These are phyloP conservation scores for Fusarium lyarnte DNA, from an alignment of 2,329 filamentous ascomycete genomes.

Conservation along the genomic window DNA sequence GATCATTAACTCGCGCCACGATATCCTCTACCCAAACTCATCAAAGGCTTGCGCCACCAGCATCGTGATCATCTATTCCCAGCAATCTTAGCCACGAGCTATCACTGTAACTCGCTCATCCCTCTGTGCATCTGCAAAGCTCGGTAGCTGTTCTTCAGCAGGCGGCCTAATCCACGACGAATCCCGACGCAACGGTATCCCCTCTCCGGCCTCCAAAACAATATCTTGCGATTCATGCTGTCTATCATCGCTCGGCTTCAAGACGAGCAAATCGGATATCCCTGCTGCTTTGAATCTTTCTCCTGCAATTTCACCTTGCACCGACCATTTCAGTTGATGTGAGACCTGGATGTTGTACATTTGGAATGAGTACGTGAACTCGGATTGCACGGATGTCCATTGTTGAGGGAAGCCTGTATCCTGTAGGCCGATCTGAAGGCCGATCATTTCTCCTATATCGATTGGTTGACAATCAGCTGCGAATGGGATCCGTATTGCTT, in stretches of 20 bases:
- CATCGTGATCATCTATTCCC: fast-evolving
- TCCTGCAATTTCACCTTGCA: not conserved
- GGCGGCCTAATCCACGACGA: conserved; percentile 13
- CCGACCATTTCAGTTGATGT: conserved; percentile 35
- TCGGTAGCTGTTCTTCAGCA: not conserved
- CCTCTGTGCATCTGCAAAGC: not conserved
- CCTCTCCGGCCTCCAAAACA: not conserved
- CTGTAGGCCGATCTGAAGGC: not conserved
- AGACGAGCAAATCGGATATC: not conserved
- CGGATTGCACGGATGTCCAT: not conserved
- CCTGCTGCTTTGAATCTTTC: not conserved
- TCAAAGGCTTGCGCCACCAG: fast-evolving
- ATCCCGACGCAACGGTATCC: too few relatives aligned
- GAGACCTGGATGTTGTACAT: conserved; percentile 42
- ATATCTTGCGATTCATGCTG: fast-evolving
- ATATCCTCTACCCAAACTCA: too few relatives aligned
- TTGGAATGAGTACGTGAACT: conserved; percentile 32
- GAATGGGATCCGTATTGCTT: not conserved
- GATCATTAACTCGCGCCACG: not conserved
- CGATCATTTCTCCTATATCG: conserved; percentile 13
- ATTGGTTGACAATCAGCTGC: not conserved
- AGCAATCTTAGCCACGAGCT: fast-evolving
- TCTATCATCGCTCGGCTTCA: not conserved
- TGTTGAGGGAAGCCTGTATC: not conserved
- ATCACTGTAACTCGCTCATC: fast-evolving